A percentile compares a stretch with the other conserved stretches of the same genome.
These are phyloP conservation scores for Nidula microcarpa DNA, from an alignment of 768 basidiomycete genomes.

Conservation along the genomic window DNA sequence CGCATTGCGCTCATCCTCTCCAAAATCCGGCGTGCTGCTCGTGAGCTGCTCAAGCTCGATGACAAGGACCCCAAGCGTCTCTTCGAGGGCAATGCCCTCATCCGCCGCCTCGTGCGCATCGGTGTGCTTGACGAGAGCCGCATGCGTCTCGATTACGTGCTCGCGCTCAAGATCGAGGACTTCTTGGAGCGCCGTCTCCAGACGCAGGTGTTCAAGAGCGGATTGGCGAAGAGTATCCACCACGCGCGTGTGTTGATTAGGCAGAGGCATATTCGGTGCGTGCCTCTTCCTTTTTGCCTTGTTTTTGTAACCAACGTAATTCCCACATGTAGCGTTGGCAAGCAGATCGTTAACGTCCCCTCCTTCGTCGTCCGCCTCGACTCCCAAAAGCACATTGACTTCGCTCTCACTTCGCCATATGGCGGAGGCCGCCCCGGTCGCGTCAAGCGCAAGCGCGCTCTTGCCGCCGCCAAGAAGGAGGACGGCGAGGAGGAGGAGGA, in stretches of 20 bases:
- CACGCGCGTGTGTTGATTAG: conserved; percentile 98
- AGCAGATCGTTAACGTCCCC: conserved; percentile 98
- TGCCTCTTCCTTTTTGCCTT: conserved; percentile 6
- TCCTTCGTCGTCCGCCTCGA: conserved; percentile 99
- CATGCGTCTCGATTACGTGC: conserved; percentile 99
- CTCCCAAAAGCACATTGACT: conserved; percentile 99
- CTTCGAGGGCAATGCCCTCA: conserved; percentile 98
- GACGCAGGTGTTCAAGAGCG: conserved; percentile 99
- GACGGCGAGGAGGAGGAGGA: conserved; percentile 90
- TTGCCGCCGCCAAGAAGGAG: conserved; percentile 87
- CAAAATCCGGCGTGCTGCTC: conserved; percentile 99
- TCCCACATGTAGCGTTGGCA: conserved; percentile 70
- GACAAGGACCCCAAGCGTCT: conserved; percentile 99
- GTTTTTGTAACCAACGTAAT: not conserved
- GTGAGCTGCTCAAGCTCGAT: conserved; percentile 99
- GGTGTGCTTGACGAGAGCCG: conserved; percentile 99
- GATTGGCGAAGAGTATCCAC: conserved; percentile 97
- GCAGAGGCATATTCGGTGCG: conserved; percentile 96
- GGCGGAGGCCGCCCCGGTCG: conserved; percentile 94
- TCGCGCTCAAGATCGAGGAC: conserved; percentile 98
- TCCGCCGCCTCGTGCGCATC: conserved; percentile 94
- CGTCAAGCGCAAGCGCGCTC: conserved; percentile 97
- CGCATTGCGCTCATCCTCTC: conserved; percentile 97
- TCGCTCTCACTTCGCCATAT: conserved; percentile 93
- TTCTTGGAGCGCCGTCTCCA: conserved; percentile 99